Evolutionary conservation across 2,329 filamentous ascomycete species (phyloP), one percentile per base, ranked within the genome.

Genomic region (Talaromyces sp.): DNA sequence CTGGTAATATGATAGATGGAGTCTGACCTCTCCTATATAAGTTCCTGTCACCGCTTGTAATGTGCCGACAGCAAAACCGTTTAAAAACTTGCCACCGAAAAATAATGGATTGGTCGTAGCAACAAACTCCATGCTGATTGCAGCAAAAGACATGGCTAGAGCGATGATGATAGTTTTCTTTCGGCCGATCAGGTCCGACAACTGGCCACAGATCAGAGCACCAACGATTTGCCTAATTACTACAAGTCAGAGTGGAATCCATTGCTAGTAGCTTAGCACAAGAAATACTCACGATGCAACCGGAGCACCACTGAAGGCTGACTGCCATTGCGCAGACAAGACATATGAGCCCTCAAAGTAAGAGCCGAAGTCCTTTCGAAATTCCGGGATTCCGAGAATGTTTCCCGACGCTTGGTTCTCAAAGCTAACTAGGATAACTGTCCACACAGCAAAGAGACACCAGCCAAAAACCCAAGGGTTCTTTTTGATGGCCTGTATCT

Each of bases 281-380:
- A 65, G 7, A 0, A 37, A 13, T 17, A 72, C 73, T 62, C 69
- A 76, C 67, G 74, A 75, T 45, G 80, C 79, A 19, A 81, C 74
- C 2, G 80, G 79, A 0, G 73, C 81, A 11, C 78, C 80, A 45
- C 75, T 74, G 66, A 82, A 82, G 5, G 80, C 80, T 22, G 73
- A 75, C 67, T 83, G 80, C 81, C 81, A 83, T 17, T 77, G 74
- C 3, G 79, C 75, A 15, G 76, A 70, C 9, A 82, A 69, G 7
- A 81, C 78, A 70, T 78, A 82, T 63, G 70, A 70, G 0, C 72
- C 76, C 1, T 75, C 72, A 52, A 73, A 79, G 7, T 68, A 62
- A 52, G 73, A 68, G 0, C 80, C 80, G 69, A 83, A 82, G 67
- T 82, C 80, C 65, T 82, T 75, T 39, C 79, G 73, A 68, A 82